Evolutionary conservation across 257 asterid species (phyloP).

Genomic region (Ophiorrhiza pumila): DNA sequence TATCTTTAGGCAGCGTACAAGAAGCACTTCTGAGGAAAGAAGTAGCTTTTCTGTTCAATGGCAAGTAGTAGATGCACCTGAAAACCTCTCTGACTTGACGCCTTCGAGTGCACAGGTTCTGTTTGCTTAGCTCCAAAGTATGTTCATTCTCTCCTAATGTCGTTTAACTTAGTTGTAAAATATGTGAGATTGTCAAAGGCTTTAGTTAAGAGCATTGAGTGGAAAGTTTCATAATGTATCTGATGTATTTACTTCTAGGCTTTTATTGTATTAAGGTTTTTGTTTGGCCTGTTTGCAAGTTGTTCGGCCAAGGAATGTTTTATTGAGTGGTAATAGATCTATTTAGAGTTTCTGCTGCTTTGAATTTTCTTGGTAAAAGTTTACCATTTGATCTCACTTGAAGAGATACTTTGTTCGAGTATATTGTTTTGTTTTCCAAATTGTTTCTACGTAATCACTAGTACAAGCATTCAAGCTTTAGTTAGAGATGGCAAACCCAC

Average conservation of each 20-base stretch:
- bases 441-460: too few species aligned
- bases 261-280: neutral
- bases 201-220: neutral
- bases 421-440: too few species aligned
- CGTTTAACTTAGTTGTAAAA: neutral
- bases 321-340: too few species aligned
- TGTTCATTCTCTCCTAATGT: conserved; percentile 23
- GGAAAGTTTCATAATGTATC: neutral
- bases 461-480: too few species aligned
- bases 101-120: conserved; percentile 91
- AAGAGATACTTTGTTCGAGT: too few species aligned
- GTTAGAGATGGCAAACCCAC: too few species aligned
- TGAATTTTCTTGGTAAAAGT: too few species aligned
- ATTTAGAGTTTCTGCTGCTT: too few species aligned
- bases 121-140: conserved; percentile 53
- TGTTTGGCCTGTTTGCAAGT: neutral
- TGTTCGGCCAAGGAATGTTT: neutral
- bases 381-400: too few species aligned
- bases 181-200: neutral
- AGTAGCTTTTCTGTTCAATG: conserved; percentile 54
- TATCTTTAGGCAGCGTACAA: conserved; percentile 24
- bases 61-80: conserved; percentile 80
- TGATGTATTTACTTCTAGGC: neutral
- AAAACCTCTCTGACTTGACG: conserved; percentile 50
- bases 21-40: conserved; percentile 26